Percentiles rank a stretch among this genome's conserved stretches.
Conservation (phyloP, 2,329 filamentous ascomycete species). For the Colletotrichum tropicicola region DNA sequence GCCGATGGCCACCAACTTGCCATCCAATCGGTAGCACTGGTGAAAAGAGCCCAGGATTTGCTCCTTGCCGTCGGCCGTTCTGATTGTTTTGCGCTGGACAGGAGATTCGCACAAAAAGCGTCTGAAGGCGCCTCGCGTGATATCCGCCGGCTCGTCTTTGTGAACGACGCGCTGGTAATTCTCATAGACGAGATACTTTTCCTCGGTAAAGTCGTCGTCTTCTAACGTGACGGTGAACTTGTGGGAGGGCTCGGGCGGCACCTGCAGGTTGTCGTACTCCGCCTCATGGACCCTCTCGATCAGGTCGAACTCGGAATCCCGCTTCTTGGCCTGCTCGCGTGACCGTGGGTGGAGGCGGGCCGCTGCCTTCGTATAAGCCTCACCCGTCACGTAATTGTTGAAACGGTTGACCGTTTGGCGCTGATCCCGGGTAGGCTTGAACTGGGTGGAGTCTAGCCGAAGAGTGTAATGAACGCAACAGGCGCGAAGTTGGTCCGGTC, state of each 20-base stretch:
- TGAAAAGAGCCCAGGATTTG: slow-evolving; percentile 77
- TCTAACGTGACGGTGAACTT: slow-evolving; percentile 76
- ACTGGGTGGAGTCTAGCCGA: slow-evolving; percentile 71
- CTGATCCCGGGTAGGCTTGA: slow-evolving; percentile 76
- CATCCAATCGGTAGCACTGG: slow-evolving; percentile 83
- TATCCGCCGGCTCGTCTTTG: slow-evolving; percentile 68
- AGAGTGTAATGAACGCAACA: slow-evolving; percentile 95
- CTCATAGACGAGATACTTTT: slow-evolving; percentile 77
- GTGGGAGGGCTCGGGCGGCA: slow-evolving; percentile 72
- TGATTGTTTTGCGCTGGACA: slow-evolving; percentile 56
- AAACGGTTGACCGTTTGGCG: slow-evolving; percentile 81
- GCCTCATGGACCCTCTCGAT: slow-evolving; percentile 74
- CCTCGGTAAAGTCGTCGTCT: slow-evolving; percentile 74
- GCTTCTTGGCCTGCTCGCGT: slow-evolving; percentile 70
- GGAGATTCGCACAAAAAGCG: slow-evolving; percentile 81
- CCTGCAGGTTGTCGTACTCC: slow-evolving; percentile 64
- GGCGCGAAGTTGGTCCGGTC: slow-evolving; percentile 79
- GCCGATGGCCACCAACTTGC: slow-evolving; percentile 77
- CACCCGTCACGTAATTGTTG: slow-evolving; percentile 75
- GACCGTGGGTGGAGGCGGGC: slow-evolving; percentile 72
- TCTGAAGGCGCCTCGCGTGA: slow-evolving; percentile 69
- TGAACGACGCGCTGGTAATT: slow-evolving; percentile 82
- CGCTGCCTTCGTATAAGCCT: slow-evolving; percentile 71
- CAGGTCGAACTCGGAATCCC: slow-evolving; percentile 75
- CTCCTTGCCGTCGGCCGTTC: slow-evolving; percentile 57